Base-by-base conservation (phyloP, 352 stramenopile genomes). In the Pythium aphanidermatum region DNA sequence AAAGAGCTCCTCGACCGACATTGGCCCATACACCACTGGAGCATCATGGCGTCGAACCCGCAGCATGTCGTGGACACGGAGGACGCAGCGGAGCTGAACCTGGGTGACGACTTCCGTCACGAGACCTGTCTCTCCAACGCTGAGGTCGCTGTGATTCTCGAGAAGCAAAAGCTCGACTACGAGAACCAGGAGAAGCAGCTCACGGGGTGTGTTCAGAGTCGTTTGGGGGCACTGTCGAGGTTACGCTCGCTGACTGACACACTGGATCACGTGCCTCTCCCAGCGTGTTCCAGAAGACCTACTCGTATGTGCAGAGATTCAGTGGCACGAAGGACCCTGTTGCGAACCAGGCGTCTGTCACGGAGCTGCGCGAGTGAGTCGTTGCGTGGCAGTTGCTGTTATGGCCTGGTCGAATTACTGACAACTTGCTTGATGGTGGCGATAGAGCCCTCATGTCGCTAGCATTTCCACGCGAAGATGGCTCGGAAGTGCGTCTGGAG, bases 131-230 rank as follows among this genome's bases (percentile, higher is more conserved):
- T 95, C 43, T 92, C 83, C 3, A 95, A 95, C 43, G 84, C 84
- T 25, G 83, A 95, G 52, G 84, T 95, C 14, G 84, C 84, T 1
- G 84, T 95, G 13, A 92, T 95, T 45, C 65, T 95, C 27, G 82
- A 95, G 59, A 93, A 95, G 74, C 83, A 92, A 33, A 93, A 93
- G 60, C 75, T 70, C 26, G 79, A 95, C 61, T 95, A 94, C 65
- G 84, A 95, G 65, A 91, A 82, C 60, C 81, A 94, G 56, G 83
- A 94, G 66, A 94, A 94, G 60, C 78, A 89, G 65, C 70, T 94
- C 46, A 94, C 83, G 16, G 78, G 70, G 74, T 92, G 32, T 50
- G 70, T n/a, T n/a, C n/a, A n/a, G n/a, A n/a, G n/a, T n/a, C n/a
- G n/a, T n/a, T n/a, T n/a, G n/a, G n/a, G n/a, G n/a, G n/a, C n/a